Conservation (phyloP, 2,329 filamentous ascomycete genomes). For the Atkinsonella hypoxylon region DNA sequence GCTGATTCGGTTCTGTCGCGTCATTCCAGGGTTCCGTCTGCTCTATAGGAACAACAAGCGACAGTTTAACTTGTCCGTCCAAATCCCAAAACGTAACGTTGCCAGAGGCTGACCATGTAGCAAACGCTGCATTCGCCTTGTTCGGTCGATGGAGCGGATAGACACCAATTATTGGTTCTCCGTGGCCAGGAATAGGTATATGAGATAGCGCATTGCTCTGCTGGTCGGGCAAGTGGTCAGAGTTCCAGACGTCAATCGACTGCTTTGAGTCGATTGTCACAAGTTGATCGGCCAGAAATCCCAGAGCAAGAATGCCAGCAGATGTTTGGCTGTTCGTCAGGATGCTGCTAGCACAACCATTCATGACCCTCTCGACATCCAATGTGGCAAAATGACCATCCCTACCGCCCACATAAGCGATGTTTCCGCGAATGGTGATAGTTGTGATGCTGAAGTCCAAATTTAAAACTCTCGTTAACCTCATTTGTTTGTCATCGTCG, state of each 20-base stretch:
- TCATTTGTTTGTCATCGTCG: constrained; percentile 60
- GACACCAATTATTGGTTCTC: constrained; percentile 61
- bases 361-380: constrained; percentile 36
- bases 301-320: constrained; percentile 51
- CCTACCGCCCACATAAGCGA: constrained; percentile 58
- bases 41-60: constrained; percentile 58
- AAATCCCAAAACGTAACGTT: constrained; percentile 72
- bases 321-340: constrained; percentile 26
- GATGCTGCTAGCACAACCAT: constrained; percentile 27
- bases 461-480: constrained; percentile 52
- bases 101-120: constrained; percentile 80
- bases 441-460: constrained; percentile 58
- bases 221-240: constrained; percentile 30
- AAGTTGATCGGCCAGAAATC: constrained; percentile 53
- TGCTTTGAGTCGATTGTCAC: constrained; percentile 66
- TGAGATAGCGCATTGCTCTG: constrained; percentile 26
- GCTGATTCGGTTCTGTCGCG: constrained; percentile 42
- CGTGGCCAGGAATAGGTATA: constrained; percentile 49
- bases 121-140: constrained; percentile 56
- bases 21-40: constrained; percentile 39
- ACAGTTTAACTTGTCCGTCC: constrained; percentile 55
- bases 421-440: constrained; percentile 46
- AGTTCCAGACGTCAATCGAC: constrained; percentile 57
- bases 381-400: constrained; percentile 46
- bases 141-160: constrained; percentile 50